phyloP scores from a whole-genome alignment of 2,329 filamentous ascomycete genomes.

The Penicillium sp. region DNA sequence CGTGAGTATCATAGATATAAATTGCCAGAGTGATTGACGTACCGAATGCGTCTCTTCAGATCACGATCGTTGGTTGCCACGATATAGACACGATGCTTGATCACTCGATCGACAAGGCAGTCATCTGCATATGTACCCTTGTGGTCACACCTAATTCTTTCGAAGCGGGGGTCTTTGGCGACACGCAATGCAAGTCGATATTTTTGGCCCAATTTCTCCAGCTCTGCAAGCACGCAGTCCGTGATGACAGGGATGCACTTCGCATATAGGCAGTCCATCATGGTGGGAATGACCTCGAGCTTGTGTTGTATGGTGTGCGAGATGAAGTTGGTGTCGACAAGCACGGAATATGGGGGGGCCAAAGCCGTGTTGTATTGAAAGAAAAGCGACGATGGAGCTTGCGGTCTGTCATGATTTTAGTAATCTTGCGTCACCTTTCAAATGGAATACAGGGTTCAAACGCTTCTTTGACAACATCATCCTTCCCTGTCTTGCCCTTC shows the following conservation, averaged over 20 bases:
- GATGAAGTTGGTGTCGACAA: constrained; percentile 88
- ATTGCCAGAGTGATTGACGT: neutral
- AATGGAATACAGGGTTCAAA: constrained; percentile 1
- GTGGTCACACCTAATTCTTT: constrained; percentile 83
- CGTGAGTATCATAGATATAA: neutral
- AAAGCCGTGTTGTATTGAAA: constrained; percentile 86
- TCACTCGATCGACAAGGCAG: constrained; percentile 71
- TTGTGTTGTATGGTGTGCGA: constrained; percentile 89
- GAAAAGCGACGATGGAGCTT: constrained; percentile 80
- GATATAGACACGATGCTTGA: constrained; percentile 74
- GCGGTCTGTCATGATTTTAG: constrained; percentile 51
- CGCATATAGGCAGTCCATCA: constrained; percentile 93
- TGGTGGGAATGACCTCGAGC: constrained; percentile 77
- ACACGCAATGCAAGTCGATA: constrained; percentile 84
- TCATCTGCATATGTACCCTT: constrained; percentile 87
- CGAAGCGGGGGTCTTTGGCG: constrained; percentile 85
- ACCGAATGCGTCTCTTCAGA: constrained; percentile 73
- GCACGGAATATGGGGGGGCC: constrained; percentile 75
- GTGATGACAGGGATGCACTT: constrained; percentile 89
- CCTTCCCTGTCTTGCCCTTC: constrained; percentile 15
- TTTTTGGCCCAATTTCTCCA: constrained; percentile 85
- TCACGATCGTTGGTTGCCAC: constrained; percentile 71
- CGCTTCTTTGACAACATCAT: constrained; percentile 27
- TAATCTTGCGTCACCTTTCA: neutral
- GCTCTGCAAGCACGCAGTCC: constrained; percentile 74